phyloP scores from a whole-genome alignment of 2,329 filamentous ascomycete species.

The Verticillium isaacii region DNA sequence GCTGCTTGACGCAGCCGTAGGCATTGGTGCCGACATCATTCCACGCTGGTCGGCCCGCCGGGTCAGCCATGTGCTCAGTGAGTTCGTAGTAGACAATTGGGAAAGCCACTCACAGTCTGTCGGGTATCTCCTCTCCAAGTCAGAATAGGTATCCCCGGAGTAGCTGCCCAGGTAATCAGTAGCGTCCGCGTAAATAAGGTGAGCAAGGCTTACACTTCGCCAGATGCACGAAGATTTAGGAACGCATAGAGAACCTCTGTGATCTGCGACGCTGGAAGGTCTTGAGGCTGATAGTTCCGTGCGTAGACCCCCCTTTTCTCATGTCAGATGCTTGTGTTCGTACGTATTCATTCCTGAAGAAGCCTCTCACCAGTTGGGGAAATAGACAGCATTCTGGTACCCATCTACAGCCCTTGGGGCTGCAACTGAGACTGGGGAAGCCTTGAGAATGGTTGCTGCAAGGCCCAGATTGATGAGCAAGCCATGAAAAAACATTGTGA shows the following conservation, averaged over 20 bases:
- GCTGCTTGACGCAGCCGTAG: conserved; percentile 77
- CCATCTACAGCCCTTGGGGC: not conserved
- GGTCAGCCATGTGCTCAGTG: not conserved
- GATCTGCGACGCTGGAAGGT: not conserved
- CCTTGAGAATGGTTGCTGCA: not conserved
- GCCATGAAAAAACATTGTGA: not conserved
- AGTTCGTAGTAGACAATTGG: not conserved
- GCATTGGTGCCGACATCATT: conserved; percentile 64
- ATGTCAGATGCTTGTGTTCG: not conserved
- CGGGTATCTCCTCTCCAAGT: not conserved
- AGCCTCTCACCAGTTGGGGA: not conserved
- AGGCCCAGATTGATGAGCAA: not conserved
- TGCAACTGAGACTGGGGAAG: not conserved
- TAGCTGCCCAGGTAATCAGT: not conserved
- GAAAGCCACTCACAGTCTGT: not conserved
- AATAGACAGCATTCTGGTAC: not conserved
- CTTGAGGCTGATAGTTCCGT: not conserved
- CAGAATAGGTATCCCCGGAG: not conserved
- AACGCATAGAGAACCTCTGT: conserved; percentile 3
- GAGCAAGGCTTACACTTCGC: not conserved
- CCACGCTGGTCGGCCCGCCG: conserved; percentile 32
- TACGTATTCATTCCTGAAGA: not conserved
- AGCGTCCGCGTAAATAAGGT: not conserved
- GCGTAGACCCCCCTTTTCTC: not conserved
- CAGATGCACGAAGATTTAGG: not conserved